Base-by-base conservation (phyloP, 2,329 filamentous ascomycete species). In the Helicocarpus griseus region DNA sequence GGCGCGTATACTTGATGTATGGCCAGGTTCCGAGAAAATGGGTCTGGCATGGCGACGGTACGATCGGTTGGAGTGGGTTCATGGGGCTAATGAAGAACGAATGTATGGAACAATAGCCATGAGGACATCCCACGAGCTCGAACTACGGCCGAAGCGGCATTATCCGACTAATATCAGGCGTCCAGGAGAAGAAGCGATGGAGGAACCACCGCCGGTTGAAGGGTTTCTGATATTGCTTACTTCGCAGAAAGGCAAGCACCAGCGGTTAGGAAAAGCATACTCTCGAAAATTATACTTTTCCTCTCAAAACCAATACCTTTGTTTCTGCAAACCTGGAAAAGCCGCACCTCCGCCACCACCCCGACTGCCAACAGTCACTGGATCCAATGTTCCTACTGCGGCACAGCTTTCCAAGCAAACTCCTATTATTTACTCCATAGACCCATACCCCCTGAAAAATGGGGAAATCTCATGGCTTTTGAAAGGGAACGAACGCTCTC, bases 51-150 rank as follows among this genome's bases (percentile, higher is more conserved):
- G 82, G 82, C 83, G 82, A 64, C 73, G 82, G 43, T 86, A 85
- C 60, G 82, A 86, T 59, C 74, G 82, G 22, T 68, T 86, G 14
- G 82, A 86, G 65, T 86, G 82, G 82, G 72, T 86, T 4, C 76
- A 83, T 63, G 82, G 82, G 14, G 71, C 72, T 9, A 82, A 83
- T 49, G 82, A 86, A 61, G 75, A 80, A 57, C 80, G 78, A 54
- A 86, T 86, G 82, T 84, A 84, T 56, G 82, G 82, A 33, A 78
- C 81, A 0, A 80, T 85, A 56, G 82, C 80, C 29, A 84, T 86
- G 81, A 72, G 79, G 56, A 77, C 75, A 47, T 80, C 81, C 2
- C 82, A 86, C 60, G 81, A 85, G 48, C 74, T 86, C 14, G 81
- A 86, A 62, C 64, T 86, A 36, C 75, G 82, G 3, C 81, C 81